Evolutionary conservation across 352 stramenopile genomes (phyloP).

Genomic region (Phytopythium oedochilum): DNA sequence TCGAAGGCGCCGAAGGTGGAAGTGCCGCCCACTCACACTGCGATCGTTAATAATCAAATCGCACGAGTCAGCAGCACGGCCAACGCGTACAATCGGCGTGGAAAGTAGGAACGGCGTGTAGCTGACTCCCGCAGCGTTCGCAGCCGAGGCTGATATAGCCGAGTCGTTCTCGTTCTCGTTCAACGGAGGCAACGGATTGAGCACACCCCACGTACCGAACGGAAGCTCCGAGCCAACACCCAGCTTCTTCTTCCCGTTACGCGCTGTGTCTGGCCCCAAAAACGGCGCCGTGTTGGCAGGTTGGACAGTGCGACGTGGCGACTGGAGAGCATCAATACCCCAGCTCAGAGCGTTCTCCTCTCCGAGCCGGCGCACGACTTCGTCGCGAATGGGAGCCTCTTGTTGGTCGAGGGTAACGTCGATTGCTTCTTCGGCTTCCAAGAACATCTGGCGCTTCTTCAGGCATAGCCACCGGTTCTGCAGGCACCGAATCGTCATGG

Average conservation of each 20-base stretch:
- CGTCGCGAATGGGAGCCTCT: slow-evolving; percentile 46
- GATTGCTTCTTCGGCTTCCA: slow-evolving; percentile 69
- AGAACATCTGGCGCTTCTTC: slow-evolving; percentile 64
- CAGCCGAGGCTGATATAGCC: slow-evolving; percentile 5
- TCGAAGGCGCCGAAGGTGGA: slow-evolving; percentile 68
- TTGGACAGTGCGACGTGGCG: slow-evolving; percentile 36
- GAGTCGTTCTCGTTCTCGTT: slow-evolving; percentile 51
- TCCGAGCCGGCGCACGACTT: slow-evolving; percentile 66
- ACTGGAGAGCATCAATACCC: slow-evolving; percentile 81
- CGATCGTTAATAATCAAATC: slow-evolving; percentile 87
- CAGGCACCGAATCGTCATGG: slow-evolving; percentile 24
- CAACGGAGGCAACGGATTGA: slow-evolving; percentile 66
- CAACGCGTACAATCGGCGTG: slow-evolving; percentile 67
- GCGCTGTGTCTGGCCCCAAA: not conserved
- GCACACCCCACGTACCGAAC: slow-evolving; percentile 68
- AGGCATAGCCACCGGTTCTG: slow-evolving; percentile 66
- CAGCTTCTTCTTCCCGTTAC: not conserved
- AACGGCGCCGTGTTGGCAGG: not conserved
- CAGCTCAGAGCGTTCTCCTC: slow-evolving; percentile 78
- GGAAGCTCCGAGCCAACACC: slow-evolving; percentile 29
- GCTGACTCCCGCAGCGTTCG: slow-evolving; percentile 24
- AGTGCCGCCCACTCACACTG: slow-evolving; percentile 83
- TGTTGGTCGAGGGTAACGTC: slow-evolving; percentile 65
- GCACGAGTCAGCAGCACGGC: slow-evolving; percentile 74
- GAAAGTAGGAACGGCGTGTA: slow-evolving; percentile 64